phyloP scores from a whole-genome alignment of 306 rosid species.

The Hippophae tibetana region DNA sequence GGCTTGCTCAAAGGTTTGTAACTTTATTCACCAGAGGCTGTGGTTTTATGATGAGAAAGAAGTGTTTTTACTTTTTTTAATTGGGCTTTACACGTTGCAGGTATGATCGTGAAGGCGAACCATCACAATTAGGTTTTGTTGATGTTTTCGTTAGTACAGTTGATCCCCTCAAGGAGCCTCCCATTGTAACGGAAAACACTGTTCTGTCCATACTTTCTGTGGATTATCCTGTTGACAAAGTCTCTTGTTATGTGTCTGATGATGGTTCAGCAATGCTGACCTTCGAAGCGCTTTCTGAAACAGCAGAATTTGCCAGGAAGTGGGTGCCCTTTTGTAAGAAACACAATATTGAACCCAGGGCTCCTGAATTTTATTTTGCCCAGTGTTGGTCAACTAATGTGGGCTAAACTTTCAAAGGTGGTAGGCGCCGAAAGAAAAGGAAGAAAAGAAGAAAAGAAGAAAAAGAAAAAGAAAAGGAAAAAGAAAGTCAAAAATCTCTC shows the following conservation, averaged over 20 bases:
- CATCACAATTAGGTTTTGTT: slow-evolving; percentile 86
- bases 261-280: slow-evolving; percentile 99
- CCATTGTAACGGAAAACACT: slow-evolving; percentile 92
- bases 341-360: slow-evolving; percentile 90
- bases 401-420: too few species aligned
- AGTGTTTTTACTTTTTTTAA: slow-evolving; percentile 14
- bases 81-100: slow-evolving; percentile 32
- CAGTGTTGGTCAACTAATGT: too few species aligned
- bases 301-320: slow-evolving; percentile 95
- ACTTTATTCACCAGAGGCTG: slow-evolving; percentile 9
- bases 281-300: slow-evolving; percentile 93
- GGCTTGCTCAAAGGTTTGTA: slow-evolving; percentile 74
- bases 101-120: slow-evolving; percentile 95
- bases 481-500: too few species aligned
- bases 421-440: too few species aligned
- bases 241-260: slow-evolving; percentile 95
- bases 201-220: slow-evolving; percentile 96
- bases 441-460: too few species aligned
- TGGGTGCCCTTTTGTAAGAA: slow-evolving; percentile 99
- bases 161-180: slow-evolving; percentile 99
- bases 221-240: slow-evolving; percentile 99
- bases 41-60: slow-evolving; percentile 8
- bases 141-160: slow-evolving; percentile 96
- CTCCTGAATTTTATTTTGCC: slow-evolving; percentile 91
- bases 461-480: too few species aligned